phyloP scores from a whole-genome alignment of 1,284 basidiomycete species.

The Melampsora occidentalis region DNA sequence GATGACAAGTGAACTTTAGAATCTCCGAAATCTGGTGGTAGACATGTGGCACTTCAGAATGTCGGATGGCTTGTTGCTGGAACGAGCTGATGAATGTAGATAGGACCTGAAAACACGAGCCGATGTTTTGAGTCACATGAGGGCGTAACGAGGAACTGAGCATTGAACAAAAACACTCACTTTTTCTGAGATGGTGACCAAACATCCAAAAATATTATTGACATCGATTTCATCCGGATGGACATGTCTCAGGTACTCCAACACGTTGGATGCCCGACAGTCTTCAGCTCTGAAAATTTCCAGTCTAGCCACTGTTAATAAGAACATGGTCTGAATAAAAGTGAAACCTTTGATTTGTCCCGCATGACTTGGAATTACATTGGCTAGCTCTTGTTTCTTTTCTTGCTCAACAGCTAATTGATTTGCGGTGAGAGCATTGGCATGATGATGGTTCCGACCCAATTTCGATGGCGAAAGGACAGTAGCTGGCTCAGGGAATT shows the following conservation, averaged over 20 bases:
- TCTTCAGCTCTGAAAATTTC: conserved; percentile 80
- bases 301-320: conserved; percentile 81
- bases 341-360: conserved; percentile 73
- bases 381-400: conserved; percentile 50
- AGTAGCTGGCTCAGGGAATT: conserved; percentile 39
- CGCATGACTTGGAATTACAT: conserved; percentile 65
- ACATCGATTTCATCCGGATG: conserved; percentile 68
- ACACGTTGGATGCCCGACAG: conserved; percentile 75
- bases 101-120: conserved; percentile 27
- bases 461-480: conserved; percentile 22
- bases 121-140: conserved; percentile 1
- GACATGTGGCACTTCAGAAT: conserved; percentile 32
- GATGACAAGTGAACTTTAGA: conserved; percentile 26
- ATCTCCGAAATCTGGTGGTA: conserved; percentile 37
- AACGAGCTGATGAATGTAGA: conserved; percentile 36
- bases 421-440: conserved; percentile 18
- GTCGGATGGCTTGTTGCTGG: conserved; percentile 40
- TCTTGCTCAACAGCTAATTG: conserved; percentile 42
- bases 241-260: conserved; percentile 84
- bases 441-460: conserved; percentile 7
- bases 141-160: conserved; percentile 11
- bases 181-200: conserved; percentile 83
- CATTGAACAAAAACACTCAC: conserved; percentile 55
- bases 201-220: conserved; percentile 65
- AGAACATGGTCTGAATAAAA: conserved; percentile 79